Percentiles rank a stretch among this genome's conserved stretches.
phyloP scores from a whole-genome alignment of 2,329 filamentous ascomycete genomes.

The Scopulariopsis brevicaulis region DNA sequence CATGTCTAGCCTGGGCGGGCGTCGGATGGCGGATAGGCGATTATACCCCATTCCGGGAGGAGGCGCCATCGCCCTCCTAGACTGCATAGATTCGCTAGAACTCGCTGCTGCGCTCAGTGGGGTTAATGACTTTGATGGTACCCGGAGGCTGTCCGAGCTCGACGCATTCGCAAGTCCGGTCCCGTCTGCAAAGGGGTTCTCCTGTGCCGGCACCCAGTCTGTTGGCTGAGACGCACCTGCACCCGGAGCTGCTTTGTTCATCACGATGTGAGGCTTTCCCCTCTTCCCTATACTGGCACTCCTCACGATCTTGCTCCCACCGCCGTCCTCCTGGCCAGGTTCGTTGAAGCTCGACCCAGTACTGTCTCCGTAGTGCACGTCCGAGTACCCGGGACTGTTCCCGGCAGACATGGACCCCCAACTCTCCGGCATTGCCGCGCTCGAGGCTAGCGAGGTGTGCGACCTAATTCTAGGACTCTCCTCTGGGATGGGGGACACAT shows the following conservation, averaged over 20 bases:
- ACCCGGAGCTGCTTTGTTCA: constrained; percentile 16
- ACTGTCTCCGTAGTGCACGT: constrained; percentile 27
- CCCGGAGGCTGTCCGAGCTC: constrained; percentile 3
- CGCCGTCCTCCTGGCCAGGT: constrained; percentile 20
- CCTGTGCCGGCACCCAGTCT: constrained; percentile 22
- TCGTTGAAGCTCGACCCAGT: background rate
- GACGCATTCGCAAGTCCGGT: constrained; percentile 26
- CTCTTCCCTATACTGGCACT: constrained; percentile 51
- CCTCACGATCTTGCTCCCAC: constrained; percentile 46
- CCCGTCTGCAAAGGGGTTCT: constrained; percentile 25
- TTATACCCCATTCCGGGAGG: constrained; percentile 21
- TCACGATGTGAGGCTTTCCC: constrained; percentile 45
- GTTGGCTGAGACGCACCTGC: constrained; percentile 14
- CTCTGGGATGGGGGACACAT: constrained; percentile 66
- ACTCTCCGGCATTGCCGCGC: constrained; percentile 57
- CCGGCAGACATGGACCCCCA: constrained; percentile 41
- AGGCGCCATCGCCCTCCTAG: constrained; percentile 14
- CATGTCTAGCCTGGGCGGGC: constrained; percentile 69
- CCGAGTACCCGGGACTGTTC: constrained; percentile 29
- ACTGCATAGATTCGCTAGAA: constrained; percentile 21
- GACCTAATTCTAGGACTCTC: constrained; percentile 49
- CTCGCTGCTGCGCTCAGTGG: background rate
- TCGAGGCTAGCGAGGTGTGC: constrained; percentile 58
- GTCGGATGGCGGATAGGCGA: constrained; percentile 41
- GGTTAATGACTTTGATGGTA: background rate